phyloP scores from a whole-genome alignment of 2,329 filamentous ascomycete species.

The Neonectria magnoliae region DNA sequence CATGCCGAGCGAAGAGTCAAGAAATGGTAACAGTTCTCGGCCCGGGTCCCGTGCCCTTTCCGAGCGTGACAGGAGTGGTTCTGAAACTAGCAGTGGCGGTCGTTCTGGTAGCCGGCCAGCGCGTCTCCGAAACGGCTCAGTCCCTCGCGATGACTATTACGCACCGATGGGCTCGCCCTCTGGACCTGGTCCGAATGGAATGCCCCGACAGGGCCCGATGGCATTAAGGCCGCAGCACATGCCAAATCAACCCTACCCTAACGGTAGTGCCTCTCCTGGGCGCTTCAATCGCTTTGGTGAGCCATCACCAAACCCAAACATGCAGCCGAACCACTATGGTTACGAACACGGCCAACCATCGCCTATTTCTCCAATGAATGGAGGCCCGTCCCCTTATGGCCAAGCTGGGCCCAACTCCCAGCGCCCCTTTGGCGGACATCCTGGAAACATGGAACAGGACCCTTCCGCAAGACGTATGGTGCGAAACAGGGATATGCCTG shows the following conservation, averaged over 20 bases:
- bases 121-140: conserved; percentile 51
- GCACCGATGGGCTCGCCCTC: conserved; percentile 35
- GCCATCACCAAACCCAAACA: conserved; percentile 24
- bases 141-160: conserved; percentile 50
- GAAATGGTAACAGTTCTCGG: conserved; percentile 42
- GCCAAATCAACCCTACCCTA: conserved; percentile 53
- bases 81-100: conserved; percentile 61
- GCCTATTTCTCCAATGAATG: conserved; percentile 52
- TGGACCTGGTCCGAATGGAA: conserved; percentile 38
- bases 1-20: conserved; percentile 55
- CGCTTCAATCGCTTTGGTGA: conserved; percentile 39
- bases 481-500: conserved; percentile 60
- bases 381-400: conserved; percentile 29
- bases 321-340: conserved; percentile 34
- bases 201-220: conserved; percentile 44
- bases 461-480: conserved; percentile 50
- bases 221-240: conserved; percentile 56
- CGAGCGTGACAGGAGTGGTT: conserved; percentile 65
- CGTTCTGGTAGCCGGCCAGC: conserved; percentile 53
- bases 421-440: conserved; percentile 25
- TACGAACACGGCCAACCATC: conserved; percentile 55
- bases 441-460: conserved; percentile 24
- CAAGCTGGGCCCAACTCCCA: conserved; percentile 24
- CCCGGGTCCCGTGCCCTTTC: conserved; percentile 47
- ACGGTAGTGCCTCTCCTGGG: conserved; percentile 30